Base-by-base conservation (phyloP, 345 rosid species). In the Brassica juncea region DNA sequence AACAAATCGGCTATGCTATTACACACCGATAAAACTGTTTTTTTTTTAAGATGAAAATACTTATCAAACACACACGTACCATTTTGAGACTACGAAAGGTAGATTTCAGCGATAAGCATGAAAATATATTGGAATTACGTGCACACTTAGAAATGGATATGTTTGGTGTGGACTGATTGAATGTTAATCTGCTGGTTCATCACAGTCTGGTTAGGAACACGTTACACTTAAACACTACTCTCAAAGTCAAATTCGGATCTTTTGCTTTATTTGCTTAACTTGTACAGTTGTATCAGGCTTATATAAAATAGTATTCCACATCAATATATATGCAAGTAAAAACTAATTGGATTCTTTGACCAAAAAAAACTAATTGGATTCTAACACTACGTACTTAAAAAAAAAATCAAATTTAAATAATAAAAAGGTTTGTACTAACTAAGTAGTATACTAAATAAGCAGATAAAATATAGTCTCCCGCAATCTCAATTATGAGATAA, bases 81-180 rank as follows among this genome's bases (percentile, higher is more conserved):
- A n/a, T 39, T 65, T 30, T 27, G 35, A 42, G 25, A 47, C 44
- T 49, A 47, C 9, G 69, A 73, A 79, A 59, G 4, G 39, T 73
- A 68, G n/a, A 23, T 60, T 19, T 60, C 4, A 73, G 21, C 14
- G 12, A 28, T 63, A n/a, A 23, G 8, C 21, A 61, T 58, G 39
- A 11, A 23, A 23, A 25, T 59, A 35, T 4, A 61, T 63, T 64
- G 71, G 66, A 70, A 64, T 80, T 70, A 69, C 83, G 80, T 80
- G 80, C 83, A 80, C 79, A 75, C 68, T 62, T 68, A 54, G 23
- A 79, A 74, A 30, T 75, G 42, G 55, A 62, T 28, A 49, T 25
- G 30, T 80, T 63, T 35, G 83, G 79, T 69, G 27, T 11, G 52
- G 79, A 14, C 59, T 61, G 27, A 52, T 19, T 3, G 71, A 25